These are phyloP conservation scores for Przewalskia tangutica DNA, from an alignment of 257 asterid genomes.

Conservation along the genomic window DNA sequence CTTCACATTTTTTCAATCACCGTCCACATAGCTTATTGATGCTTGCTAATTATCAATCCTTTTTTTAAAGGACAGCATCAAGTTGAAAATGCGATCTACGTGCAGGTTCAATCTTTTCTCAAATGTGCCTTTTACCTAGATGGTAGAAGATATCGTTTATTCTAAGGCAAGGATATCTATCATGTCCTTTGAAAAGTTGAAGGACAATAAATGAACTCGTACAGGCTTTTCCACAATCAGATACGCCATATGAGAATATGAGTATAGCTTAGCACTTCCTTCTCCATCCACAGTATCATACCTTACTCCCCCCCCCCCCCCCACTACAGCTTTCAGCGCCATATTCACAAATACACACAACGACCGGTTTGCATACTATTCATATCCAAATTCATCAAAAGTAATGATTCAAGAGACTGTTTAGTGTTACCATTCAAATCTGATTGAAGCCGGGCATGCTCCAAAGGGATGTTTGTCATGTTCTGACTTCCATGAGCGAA, in stretches of 20 bases:
- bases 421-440: slow-evolving; percentile 52
- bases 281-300: no score
- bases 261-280: background rate
- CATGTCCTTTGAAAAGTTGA: background rate
- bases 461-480: slow-evolving; percentile 43
- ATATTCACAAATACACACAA: background rate
- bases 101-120: background rate
- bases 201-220: background rate
- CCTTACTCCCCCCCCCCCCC: background rate
- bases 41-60: background rate
- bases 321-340: background rate
- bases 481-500: slow-evolving; percentile 37
- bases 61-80: background rate
- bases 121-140: background rate
- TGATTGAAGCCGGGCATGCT: slow-evolving; percentile 45
- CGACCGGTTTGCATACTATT: background rate
- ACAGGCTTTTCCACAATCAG: background rate
- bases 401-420: background rate
- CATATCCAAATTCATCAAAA: background rate
- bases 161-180: background rate
- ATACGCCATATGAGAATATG: background rate
- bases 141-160: background rate
- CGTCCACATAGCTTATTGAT: background rate
- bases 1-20: background rate
- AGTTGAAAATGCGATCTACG: background rate